phyloP scores from a whole-genome alignment of 306 rosid species.

The Lathyrus tuberosus region DNA sequence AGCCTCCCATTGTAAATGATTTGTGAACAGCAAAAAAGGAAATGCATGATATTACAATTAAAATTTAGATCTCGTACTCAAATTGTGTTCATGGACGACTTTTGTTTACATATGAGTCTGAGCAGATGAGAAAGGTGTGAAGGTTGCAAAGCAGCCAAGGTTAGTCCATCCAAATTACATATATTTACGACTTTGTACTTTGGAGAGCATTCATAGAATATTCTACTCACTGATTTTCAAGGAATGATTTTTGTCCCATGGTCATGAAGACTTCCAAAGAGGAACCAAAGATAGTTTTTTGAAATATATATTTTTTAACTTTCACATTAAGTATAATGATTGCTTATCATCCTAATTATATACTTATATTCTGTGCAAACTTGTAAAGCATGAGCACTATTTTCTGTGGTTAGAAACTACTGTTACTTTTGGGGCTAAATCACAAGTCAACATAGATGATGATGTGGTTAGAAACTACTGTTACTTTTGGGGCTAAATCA shows the following conservation, averaged over 20 bases:
- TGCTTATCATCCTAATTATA: neutral
- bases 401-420: conserved; percentile 17
- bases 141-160: conserved; percentile 17
- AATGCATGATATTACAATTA: conserved; percentile 10
- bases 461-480: neutral
- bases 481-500: neutral
- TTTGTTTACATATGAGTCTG: conserved; percentile 18
- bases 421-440: conserved; percentile 6
- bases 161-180: neutral
- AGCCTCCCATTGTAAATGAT: conserved; percentile 29
- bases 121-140: conserved; percentile 33
- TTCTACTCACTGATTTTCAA: conserved; percentile 10
- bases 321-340: conserved; percentile 4
- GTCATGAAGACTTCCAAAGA: neutral
- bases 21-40: conserved; percentile 35
- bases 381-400: conserved; percentile 24
- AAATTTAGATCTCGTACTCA: conserved; percentile 15
- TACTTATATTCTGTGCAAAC: conserved; percentile 13
- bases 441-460: too few relatives aligned
- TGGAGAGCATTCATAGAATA: conserved; percentile 36
- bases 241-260: conserved; percentile 20
- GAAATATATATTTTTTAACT: neutral
- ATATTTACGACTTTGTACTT: conserved; percentile 27
- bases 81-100: conserved; percentile 22
- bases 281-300: conserved; percentile 19